Percentiles rank a stretch among this genome's conserved stretches.
These are phyloP conservation scores for Xylaria acuta DNA, from an alignment of 495 filamentous ascomycete species.

Conservation along the genomic window DNA sequence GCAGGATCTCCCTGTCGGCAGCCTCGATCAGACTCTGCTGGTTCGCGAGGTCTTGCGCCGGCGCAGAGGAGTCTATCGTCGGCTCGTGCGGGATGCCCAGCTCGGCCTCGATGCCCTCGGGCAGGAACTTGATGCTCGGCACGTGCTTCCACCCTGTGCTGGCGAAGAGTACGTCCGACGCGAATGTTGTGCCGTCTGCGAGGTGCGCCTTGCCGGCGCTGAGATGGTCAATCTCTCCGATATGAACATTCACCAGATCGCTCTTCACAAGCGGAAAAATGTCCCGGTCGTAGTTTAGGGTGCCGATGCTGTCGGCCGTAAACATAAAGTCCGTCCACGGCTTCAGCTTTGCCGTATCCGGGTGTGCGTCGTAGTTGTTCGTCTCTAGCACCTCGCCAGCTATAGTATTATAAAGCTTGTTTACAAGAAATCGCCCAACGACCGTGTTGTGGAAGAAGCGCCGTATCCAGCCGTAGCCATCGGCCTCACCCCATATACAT, in stretches of 20 bases:
- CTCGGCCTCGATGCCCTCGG: slow-evolving; percentile 57
- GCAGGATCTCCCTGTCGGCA: slow-evolving; percentile 72
- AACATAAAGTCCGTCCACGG: slow-evolving; percentile 71
- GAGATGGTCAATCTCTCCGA: slow-evolving; percentile 66
- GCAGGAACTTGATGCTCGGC: slow-evolving; percentile 68
- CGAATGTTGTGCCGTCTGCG: slow-evolving; percentile 59
- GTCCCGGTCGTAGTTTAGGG: slow-evolving; percentile 72
- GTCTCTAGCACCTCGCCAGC: slow-evolving; percentile 63
- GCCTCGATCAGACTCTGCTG: slow-evolving; percentile 31
- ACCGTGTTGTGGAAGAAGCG: slow-evolving; percentile 69
- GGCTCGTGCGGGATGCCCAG: slow-evolving; percentile 50
- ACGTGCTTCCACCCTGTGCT: slow-evolving; percentile 72
- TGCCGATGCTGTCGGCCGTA: slow-evolving; percentile 64
- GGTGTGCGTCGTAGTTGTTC: slow-evolving; percentile 66
- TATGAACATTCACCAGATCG: slow-evolving; percentile 64
- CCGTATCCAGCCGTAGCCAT: slow-evolving; percentile 48
- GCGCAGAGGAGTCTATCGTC: slow-evolving; percentile 29
- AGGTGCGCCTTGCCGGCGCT: slow-evolving; percentile 58
- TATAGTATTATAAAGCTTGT: slow-evolving; percentile 71
- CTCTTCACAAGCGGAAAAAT: slow-evolving; percentile 67
- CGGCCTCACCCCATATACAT: slow-evolving; percentile 51
- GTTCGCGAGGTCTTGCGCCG: slow-evolving; percentile 39
- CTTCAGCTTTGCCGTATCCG: slow-evolving; percentile 67
- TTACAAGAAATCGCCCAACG: slow-evolving; percentile 70
- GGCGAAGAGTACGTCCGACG: slow-evolving; percentile 68